Percentiles rank a stretch among this genome's conserved stretches.
Conservation (phyloP, 23 red algal species). For the Cyanidiococcus yangmingshanensis region DNA sequence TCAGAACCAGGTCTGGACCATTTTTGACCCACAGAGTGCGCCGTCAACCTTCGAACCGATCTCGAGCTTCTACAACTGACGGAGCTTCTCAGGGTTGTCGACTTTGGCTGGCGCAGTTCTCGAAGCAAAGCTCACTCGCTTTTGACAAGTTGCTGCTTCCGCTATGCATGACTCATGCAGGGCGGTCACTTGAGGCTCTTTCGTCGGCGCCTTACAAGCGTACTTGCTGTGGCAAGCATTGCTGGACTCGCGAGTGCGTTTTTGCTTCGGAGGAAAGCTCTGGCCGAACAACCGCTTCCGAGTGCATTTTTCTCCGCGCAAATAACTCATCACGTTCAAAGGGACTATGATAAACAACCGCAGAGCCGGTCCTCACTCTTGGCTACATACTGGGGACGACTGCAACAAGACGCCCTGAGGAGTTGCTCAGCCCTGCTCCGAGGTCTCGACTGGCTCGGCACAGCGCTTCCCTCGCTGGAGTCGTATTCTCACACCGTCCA, state of each 20-base stretch:
- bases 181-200: too few species aligned
- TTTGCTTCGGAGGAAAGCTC: neutral
- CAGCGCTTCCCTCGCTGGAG: neutral
- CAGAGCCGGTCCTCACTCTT: too few species aligned
- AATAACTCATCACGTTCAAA: too few species aligned
- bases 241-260: neutral
- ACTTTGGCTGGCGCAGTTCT: too few species aligned
- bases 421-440: neutral
- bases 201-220: neutral
- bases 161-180: too few species aligned
- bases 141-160: too few species aligned
- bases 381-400: too few species aligned
- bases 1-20: too few species aligned
- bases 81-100: neutral
- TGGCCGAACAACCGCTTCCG: neutral
- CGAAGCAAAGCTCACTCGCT: too few species aligned
- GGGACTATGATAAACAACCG: too few species aligned
- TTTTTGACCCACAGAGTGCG: too few species aligned
- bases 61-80: neutral
- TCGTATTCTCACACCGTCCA: neutral
- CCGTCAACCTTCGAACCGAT: too few species aligned
- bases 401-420: neutral
- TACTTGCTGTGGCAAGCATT: neutral
- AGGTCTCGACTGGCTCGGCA: conserved; percentile 15
- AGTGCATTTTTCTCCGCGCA: neutral